Evolutionary conservation across 352 stramenopile genomes (phyloP), one percentile per base, ranked within the genome.

Genomic region (Globisporangium echinulatum): DNA sequence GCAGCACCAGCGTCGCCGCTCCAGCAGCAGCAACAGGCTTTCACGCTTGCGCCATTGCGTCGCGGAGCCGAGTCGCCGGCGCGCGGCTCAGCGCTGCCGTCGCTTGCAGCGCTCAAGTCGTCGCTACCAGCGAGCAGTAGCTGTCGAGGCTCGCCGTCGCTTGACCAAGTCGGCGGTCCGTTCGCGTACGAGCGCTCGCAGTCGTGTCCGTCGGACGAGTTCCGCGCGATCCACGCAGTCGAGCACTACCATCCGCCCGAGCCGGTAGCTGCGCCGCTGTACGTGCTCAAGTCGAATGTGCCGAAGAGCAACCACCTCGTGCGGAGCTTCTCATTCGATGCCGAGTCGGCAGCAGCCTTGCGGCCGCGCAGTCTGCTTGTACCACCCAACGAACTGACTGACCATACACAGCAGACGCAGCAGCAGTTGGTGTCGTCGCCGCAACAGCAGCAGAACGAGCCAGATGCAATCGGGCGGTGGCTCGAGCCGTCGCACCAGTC

Each of bases 161-260:
- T n/a, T 10, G 71, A 78, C 6, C 75, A 86, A 17, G 71, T 88
- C 19, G 77, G 78, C 49, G 71, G 76, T 50, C 81, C 81, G 0
- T 79, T 86, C 53, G 64, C 59, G 42, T 91, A 91, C 71, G 66
- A 87, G 56, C 78, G 81, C 15, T 76, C 81, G 25, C 65, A 77
- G 14, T 91, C 81, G 33, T 91, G 81, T 68, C 81, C 81, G 36
- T 91, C 81, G 25, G 81, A 91, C 59, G 76, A 80, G 57, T 56
- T 44, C 37, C 47, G 39, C 14, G 25, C 17, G 14, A 50, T 58
- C 53, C 38, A 50, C 11, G 17, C 25, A 54, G 7, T 6, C 19
- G 10, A 54, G 38, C 47, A 57, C 9, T 59, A 54, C 9, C 11
- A 47, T 4, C 33, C 49, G 1, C 15, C 52, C 3, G 68, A 69